Evolutionary conservation across 1,284 basidiomycete species (phyloP).

Genomic region (Fomitopsis palustris): DNA sequence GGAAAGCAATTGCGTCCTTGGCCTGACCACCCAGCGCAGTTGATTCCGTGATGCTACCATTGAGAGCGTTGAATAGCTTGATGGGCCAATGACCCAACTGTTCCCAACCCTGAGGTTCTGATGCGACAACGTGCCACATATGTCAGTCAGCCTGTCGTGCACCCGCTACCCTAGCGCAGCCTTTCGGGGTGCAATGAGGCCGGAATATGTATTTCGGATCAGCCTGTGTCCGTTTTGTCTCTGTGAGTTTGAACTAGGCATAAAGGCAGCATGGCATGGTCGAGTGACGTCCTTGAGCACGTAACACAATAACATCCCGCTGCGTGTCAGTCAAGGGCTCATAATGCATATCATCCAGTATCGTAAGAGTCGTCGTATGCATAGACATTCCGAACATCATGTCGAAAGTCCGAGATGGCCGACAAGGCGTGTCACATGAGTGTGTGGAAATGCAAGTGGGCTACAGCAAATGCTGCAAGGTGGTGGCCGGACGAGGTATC

Average conservation of each 20-base stretch:
- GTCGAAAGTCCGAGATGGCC: conserved; percentile 2
- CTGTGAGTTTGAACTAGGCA: background rate
- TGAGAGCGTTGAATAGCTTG: too few relatives aligned
- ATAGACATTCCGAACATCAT: background rate
- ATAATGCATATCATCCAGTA: background rate
- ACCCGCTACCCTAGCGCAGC: too few relatives aligned
- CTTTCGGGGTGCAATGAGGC: too few relatives aligned
- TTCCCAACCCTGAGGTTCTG: too few relatives aligned
- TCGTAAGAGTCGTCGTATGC: background rate
- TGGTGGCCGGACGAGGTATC: background rate
- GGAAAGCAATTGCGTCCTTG: too few relatives aligned
- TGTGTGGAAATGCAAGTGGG: background rate
- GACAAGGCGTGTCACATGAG: conserved; percentile 2
- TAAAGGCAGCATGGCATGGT: background rate
- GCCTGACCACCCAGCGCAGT: too few relatives aligned
- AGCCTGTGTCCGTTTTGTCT: too few relatives aligned
- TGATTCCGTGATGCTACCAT: too few relatives aligned
- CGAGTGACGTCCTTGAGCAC: background rate
- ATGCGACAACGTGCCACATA: too few relatives aligned
- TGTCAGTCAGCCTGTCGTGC: too few relatives aligned
- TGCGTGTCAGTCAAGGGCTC: background rate
- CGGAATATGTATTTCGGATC: too few relatives aligned
- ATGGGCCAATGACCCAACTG: too few relatives aligned
- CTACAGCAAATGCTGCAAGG: background rate
- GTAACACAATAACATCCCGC: background rate